A percentile compares a stretch with the other conserved stretches of the same genome.
Evolutionary conservation across 1,284 basidiomycete genomes (phyloP).

Genomic region (Ceratobasidium papillatum): DNA sequence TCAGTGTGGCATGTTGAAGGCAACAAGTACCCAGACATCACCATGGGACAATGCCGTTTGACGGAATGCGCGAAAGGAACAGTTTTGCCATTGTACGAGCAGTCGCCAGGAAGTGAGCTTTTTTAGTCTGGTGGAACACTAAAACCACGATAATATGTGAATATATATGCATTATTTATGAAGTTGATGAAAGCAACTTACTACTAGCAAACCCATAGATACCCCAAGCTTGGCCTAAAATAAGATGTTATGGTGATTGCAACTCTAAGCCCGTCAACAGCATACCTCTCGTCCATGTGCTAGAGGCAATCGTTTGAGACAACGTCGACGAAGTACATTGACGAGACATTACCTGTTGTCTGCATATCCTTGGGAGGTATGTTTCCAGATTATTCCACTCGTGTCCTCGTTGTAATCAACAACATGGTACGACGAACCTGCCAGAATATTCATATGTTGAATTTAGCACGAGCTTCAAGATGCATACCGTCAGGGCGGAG

Average conservation of each 20-base stretch:
- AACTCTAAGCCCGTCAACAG: not conserved
- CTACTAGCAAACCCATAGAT: conserved; percentile 75
- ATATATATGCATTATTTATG: not conserved
- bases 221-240: conserved; percentile 69
- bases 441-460: not conserved
- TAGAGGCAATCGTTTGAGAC: conserved; percentile 46
- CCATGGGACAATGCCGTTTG: conserved; percentile 67
- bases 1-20: not conserved
- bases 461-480: not conserved
- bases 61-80: conserved; percentile 65
- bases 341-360: conserved; percentile 57
- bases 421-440: conserved; percentile 71
- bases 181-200: conserved; percentile 50
- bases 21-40: conserved; percentile 48
- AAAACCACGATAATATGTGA: not conserved
- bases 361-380: conserved; percentile 69
- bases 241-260: not conserved
- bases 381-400: conserved; percentile 63
- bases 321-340: no score
- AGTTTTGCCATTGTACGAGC: conserved; percentile 64
- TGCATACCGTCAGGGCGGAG: conserved; percentile 66
- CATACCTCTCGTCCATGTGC: conserved; percentile 70
- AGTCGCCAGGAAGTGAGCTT: not conserved
- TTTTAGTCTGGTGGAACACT: not conserved
- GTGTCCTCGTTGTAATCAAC: conserved; percentile 72